These are phyloP conservation scores for Zygnema circumcarinatum DNA, from an alignment of 139 green algal genomes.

Conservation along the genomic window DNA sequence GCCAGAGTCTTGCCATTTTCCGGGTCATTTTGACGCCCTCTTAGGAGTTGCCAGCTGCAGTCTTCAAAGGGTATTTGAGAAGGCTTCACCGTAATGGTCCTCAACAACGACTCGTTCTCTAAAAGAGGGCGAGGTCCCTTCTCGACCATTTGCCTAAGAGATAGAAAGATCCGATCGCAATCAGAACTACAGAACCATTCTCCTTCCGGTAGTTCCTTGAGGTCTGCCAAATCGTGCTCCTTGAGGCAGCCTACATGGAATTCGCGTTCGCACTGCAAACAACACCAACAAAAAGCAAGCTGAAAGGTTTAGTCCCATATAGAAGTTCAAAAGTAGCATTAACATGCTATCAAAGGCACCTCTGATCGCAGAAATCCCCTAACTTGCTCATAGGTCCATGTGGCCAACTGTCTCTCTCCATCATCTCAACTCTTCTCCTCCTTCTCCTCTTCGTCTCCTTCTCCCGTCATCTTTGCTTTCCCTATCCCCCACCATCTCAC, in stretches of 20 bases:
- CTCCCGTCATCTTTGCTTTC: no score
- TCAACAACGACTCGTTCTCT: neutral
- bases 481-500: no score
- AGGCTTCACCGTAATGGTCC: neutral
- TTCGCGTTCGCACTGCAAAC: constrained; percentile 87
- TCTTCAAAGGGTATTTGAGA: neutral
- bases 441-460: no score
- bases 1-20: constrained; percentile 38
- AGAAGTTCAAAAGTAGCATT: neutral
- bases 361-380: neutral
- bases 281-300: neutral
- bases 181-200: constrained; percentile 87
- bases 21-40: neutral
- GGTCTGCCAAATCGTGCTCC: constrained; percentile 53
- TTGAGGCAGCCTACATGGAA: constrained; percentile 86
- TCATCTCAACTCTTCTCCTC: no score
- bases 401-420: no score
- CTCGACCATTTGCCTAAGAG: constrained; percentile 65
- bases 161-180: constrained; percentile 68
- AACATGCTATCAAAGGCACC: constrained; percentile 10
- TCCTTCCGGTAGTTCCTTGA: constrained; percentile 72
- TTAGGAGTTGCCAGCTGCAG: constrained; percentile 66
- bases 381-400: no score
- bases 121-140: neutral
- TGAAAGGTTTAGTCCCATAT: neutral